Evolutionary conservation across 345 rosid species (phyloP), one percentile per base, ranked within the genome.

Genomic region (Viola odorata): DNA sequence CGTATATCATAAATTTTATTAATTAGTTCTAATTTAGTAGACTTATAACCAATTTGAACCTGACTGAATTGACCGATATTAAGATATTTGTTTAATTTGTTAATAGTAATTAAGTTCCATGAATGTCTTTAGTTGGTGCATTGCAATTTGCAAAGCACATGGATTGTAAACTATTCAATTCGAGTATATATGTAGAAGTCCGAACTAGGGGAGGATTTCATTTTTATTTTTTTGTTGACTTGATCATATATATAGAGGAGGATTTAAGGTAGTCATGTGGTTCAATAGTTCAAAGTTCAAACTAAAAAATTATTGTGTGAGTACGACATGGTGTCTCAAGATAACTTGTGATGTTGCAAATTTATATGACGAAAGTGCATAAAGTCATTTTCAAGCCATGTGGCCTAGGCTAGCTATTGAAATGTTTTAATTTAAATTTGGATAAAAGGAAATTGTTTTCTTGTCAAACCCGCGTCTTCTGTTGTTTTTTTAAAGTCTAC

Each of bases 371-470:
- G 42, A 17, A 63, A 45, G 40, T 65, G n/a, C 56, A 8, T 6
- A 10, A 23, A 37, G 63, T 65, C 69, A 57, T 65, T 57, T 50
- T 65, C 69, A 41, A n/a, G 50, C 62, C 57, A 65, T 57, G 63
- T 65, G 69, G 41, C 3, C 0, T 6, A n/a, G n/a, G n/a, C n/a
- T n/a, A 42, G 2, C 36, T 12, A 13, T 55, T 3, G 41, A 7
- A 23, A 39, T 37, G 5, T 40, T 14, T 39, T 8, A 8, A 15
- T 42, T 39, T 40, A 53, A 15, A 2, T 9, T 15, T 37, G 0
- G 38, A 55, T 2, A 50, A 8, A 13, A 50, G 32, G 36, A 17
- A 52, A 52, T 11, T 40, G 0, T 37, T 50, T 36, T 45, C 4
- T 38, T 36, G 8, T n/a, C 45, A 39, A 57, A n/a, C 15, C 60